phyloP scores from a whole-genome alignment of 257 asterid species.

The Penstemon newberryi region DNA sequence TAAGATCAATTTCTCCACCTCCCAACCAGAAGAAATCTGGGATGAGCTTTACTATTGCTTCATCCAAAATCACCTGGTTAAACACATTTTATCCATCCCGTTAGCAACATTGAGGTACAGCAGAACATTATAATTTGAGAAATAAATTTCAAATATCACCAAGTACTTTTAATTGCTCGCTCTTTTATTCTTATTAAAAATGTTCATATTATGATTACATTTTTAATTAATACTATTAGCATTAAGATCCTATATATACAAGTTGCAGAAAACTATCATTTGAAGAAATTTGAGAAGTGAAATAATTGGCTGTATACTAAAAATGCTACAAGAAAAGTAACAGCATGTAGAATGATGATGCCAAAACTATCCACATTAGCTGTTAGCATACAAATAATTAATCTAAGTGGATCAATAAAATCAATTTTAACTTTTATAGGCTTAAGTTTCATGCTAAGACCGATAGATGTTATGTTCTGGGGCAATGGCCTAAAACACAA shows the following conservation, averaged over 20 bases:
- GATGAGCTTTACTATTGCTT: slow-evolving; percentile 64
- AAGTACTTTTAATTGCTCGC: too few relatives aligned
- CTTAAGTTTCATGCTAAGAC: slow-evolving; percentile 18
- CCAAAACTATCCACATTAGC: too few relatives aligned
- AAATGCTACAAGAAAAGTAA: too few relatives aligned
- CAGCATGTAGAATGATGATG: too few relatives aligned
- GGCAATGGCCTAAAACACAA: slow-evolving; percentile 35
- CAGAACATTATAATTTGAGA: background rate
- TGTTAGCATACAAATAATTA: slow-evolving; percentile 8
- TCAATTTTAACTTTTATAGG: slow-evolving; percentile 9
- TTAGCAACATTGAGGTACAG: slow-evolving; percentile 5
- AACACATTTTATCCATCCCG: slow-evolving; percentile 17
- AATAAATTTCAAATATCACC: background rate
- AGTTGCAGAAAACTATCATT: slow-evolving; percentile 1
- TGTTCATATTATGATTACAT: too few relatives aligned
- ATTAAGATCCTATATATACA: too few relatives aligned
- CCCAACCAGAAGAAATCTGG: slow-evolving; percentile 94
- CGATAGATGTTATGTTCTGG: slow-evolving; percentile 27
- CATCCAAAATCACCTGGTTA: slow-evolving; percentile 79
- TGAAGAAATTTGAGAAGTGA: background rate
- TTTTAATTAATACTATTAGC: too few relatives aligned
- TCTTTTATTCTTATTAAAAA: background rate
- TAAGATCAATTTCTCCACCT: slow-evolving; percentile 80
- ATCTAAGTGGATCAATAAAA: slow-evolving; percentile 13
- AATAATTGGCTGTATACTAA: too few relatives aligned